Base-by-base conservation (phyloP, 139 green algal genomes). In the Chlamydomonas sphaeroides region DNA sequence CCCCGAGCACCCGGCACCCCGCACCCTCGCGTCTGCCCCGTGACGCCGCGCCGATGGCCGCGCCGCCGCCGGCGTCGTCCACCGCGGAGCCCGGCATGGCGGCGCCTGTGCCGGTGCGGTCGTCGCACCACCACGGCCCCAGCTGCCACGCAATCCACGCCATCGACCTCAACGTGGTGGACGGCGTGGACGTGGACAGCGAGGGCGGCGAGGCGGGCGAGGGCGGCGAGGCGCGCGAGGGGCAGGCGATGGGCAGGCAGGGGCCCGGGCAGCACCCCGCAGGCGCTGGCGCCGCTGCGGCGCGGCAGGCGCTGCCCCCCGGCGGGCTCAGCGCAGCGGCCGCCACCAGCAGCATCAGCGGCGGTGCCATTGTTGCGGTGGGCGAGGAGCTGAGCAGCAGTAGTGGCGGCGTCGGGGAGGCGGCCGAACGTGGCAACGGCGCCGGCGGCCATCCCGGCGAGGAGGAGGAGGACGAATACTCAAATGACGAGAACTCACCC, bases 81-180 rank as follows among this genome's bases (percentile, higher is more conserved):
- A 32, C 49, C 49, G 51, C 49, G 5, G 49, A 25, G 14, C 49
- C 49, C 49, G 32, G 45, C 8, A 32, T 17, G 32, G 45, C 14
- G 4, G 30, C 32, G 28, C 45, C 42, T 5, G 42, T 66, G 42
- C 23, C n/a, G 49, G 32, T 78, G 48, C 49, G 32, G 23, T 28
- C 53, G 26, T 33, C 25, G 25, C 71, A 79, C 35, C 35, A 38
- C 1, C 23, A 53, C 71, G 28, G 71, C 36, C 36, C 35, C 38
- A 23, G 1, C 4, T 67, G 53, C 71, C 56, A 3, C 45, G 11
- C 11, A 14, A 62, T 81, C 3, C 59, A 62, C 30, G 74, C 74
- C 30, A 81, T 81, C 30, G 74, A 81, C 61, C 18, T 81, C 26
- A 81, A 81, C 35, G 74, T 81, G 59, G 74, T 81, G 41, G 74